Evolutionary conservation across 129 eudicot species (phyloP), one percentile per base, ranked within the genome.

Genomic region (Saposhnikovia divaricata): DNA sequence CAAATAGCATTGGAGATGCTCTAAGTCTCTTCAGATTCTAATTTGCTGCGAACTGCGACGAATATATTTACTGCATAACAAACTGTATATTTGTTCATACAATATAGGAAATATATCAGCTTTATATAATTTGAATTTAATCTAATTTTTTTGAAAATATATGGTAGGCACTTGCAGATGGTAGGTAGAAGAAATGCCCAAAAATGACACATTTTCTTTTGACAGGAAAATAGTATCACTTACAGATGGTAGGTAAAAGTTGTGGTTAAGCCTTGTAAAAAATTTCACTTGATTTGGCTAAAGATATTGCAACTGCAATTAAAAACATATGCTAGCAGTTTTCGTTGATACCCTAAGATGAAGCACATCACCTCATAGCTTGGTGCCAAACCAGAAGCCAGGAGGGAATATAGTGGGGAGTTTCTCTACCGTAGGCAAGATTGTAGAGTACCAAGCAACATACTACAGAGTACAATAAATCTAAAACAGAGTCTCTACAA

Each of bases 351-450:
- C 34, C 34, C 34, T 31, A 31, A 31, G 34, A 31, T 31, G 34
- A 31, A 31, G 34, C 34, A 31, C 34, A 31, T 31, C 34, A 89
- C 94, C 89, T 84, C 84, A 81, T 77, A 77, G 61, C 76, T 83
- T 79, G 84, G 90, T 61, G 81, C 43, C 45, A 86, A 81, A 73
- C 90, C 88, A 69, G 91, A 73, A 84, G 79, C 93, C 85, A 82
- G 75, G 42, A 34, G 12, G 86, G 81, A 76, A 77, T 37, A 28
- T 80, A 79, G 38, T 82, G 40, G 68, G 78, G 82, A 23, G 74
- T 72, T 40, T 75, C 78, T 61, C 81, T 83, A 48, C 88, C 79
- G 27, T 87, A 85, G 79, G 42, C 66, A 51, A 71, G 37, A 77
- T 21, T 59, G 34, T n/a, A n/a, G n/a, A n/a, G n/a, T n/a, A n/a